These are phyloP conservation scores for Podospora pseudoanserina DNA, from an alignment of 495 filamentous ascomycete genomes.

Conservation along the genomic window DNA sequence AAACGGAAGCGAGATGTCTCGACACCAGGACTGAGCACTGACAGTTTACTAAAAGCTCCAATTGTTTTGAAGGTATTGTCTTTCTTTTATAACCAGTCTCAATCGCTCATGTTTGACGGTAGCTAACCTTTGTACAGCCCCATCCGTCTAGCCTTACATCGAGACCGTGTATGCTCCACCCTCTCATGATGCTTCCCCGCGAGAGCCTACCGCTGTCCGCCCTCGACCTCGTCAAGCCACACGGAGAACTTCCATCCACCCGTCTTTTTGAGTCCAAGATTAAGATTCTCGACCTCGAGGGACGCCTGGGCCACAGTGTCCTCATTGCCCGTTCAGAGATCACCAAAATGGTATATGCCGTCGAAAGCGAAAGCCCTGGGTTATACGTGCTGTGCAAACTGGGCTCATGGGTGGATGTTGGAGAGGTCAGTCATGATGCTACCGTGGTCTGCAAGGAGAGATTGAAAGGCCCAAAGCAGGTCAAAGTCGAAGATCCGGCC, in stretches of 20 bases:
- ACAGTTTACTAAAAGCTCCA: conserved; percentile 46
- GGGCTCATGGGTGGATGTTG: conserved; percentile 58
- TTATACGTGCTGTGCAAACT: conserved; percentile 72
- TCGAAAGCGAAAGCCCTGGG: conserved; percentile 65
- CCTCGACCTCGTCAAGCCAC: conserved; percentile 54
- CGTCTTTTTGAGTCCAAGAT: conserved; percentile 59
- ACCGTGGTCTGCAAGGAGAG: conserved; percentile 37
- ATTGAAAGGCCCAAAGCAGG: conserved; percentile 16
- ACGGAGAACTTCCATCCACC: conserved; percentile 48
- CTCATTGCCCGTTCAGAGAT: conserved; percentile 63
- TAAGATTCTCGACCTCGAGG: conserved; percentile 57
- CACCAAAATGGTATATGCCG: conserved; percentile 59
- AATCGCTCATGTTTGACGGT: background rate
- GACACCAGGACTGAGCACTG: conserved; percentile 30
- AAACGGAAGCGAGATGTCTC: conserved; percentile 32
- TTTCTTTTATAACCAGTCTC: background rate
- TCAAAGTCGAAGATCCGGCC: conserved; percentile 10
- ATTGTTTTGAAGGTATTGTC: conserved; percentile 46
- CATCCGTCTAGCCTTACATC: conserved; percentile 53
- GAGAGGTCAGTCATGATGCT: conserved; percentile 42
- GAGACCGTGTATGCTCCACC: conserved; percentile 58
- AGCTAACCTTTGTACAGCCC: conserved; percentile 43
- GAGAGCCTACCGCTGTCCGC: conserved; percentile 56
- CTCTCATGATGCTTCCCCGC: conserved; percentile 59
- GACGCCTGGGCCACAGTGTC: conserved; percentile 52